Base-by-base conservation (phyloP, 768 basidiomycete species). In the Hypholoma sublateritium region DNA sequence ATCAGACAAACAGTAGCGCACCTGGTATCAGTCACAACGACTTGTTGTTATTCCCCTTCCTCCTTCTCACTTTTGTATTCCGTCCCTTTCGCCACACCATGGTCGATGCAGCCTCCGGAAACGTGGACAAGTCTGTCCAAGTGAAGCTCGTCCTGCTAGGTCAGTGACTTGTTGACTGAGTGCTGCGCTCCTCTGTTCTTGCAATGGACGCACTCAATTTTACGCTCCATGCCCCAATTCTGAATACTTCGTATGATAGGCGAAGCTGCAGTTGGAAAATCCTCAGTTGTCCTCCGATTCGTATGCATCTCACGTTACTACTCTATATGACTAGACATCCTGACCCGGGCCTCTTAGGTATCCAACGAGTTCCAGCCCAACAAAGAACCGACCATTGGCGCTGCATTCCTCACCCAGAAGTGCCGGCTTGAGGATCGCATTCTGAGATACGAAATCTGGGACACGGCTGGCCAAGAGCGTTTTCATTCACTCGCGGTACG, bases 251-350 rank as follows among this genome's bases (percentile, higher is more conserved):
- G 21, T 34, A 39, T 52, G 5, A 43, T 65, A 98, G 95, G 96
- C 65, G 96, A 99, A 79, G 95, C 96, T 58, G 96, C 96, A 53
- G 96, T 99, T 44, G 96, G 96, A 59, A 99, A 99, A 81, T 97
- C 95, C 9, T 97, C 94, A n/a, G 87, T 99, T 53, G 96, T 98
- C 45, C 83, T 98, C 58, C 88, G 96, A 72, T 99, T 99, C 73
- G 95, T 97, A 72, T 64, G 90, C 62, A 35, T 44, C 51, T 46
- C 36, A 42, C 49, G 32, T 14, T 28, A 13, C 50, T 50, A 34
- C 48, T 19, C 24, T 17, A 49, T 22, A 12, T 37, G 44, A 35
- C 25, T 34, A 39, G 25, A 39, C 51, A 45, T 50, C 57, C 64
- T 61, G 48, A 44, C 54, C 62, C 44, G 64, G 24, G 55, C 34